phyloP scores from a whole-genome alignment of 106 monocot genomes.

The Dactylorhiza incarnata region DNA sequence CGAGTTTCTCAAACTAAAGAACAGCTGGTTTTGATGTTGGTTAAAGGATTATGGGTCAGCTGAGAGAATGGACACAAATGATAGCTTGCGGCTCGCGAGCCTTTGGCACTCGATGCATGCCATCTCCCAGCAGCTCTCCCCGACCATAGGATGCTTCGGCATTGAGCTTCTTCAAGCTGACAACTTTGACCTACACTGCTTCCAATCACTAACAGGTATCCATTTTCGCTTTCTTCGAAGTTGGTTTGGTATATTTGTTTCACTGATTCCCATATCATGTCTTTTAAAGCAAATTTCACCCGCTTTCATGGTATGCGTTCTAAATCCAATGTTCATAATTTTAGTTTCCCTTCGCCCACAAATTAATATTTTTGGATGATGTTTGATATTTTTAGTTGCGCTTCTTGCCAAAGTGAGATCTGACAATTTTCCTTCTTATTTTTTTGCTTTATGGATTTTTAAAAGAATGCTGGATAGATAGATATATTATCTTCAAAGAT shows the following conservation, averaged over 20 bases:
- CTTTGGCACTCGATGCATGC: constrained; percentile 99
- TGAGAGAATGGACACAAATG: constrained; percentile 94
- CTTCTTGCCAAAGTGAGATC: background rate
- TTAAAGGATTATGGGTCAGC: constrained; percentile 81
- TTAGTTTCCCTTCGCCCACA: background rate
- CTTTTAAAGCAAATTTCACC: background rate
- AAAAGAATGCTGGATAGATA: background rate
- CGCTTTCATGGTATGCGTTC: background rate
- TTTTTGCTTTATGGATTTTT: background rate
- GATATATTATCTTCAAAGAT: background rate
- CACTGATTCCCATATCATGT: background rate
- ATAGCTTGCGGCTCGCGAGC: constrained; percentile 83
- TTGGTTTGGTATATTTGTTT: background rate
- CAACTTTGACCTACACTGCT: constrained; percentile 95
- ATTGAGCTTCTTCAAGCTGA: constrained; percentile 86
- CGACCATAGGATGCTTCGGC: constrained; percentile 64
- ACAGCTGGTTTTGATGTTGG: background rate
- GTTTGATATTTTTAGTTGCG: background rate
- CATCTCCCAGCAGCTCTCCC: constrained; percentile 96
- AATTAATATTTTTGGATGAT: background rate
- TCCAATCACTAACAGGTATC: constrained; percentile 88
- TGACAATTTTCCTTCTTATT: background rate
- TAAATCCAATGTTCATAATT: background rate
- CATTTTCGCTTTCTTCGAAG: background rate
- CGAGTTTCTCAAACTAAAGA: background rate